phyloP scores from a whole-genome alignment of 176 grass and related monocot genomes.

The Oryza glumipatula region DNA sequence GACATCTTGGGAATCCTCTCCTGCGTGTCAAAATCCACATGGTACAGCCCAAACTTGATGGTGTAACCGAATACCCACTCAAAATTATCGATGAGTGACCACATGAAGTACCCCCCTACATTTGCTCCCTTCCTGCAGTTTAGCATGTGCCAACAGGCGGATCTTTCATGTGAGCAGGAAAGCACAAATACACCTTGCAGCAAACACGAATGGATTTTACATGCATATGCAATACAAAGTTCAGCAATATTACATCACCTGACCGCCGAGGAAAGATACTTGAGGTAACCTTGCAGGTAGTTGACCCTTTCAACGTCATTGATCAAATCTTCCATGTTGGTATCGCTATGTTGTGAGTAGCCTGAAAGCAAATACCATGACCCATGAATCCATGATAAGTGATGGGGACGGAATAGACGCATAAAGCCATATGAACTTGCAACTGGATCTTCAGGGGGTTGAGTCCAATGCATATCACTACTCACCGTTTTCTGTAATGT shows the following conservation, averaged over 20 bases:
- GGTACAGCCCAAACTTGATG: slow-evolving; percentile 50
- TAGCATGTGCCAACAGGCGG: too few species aligned
- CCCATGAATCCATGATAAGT: slow-evolving; percentile 3
- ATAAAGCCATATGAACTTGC: background rate
- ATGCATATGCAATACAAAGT: background rate
- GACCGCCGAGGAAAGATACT: slow-evolving; percentile 42
- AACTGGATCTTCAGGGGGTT: too few species aligned
- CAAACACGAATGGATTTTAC: too few species aligned
- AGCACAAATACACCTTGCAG: too few species aligned
- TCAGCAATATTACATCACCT: slow-evolving; percentile 29
- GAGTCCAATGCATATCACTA: background rate
- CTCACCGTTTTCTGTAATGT: slow-evolving; percentile 72
- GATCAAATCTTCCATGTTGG: slow-evolving; percentile 20
- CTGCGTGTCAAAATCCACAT: slow-evolving; percentile 54
- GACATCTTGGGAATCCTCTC: slow-evolving; percentile 54
- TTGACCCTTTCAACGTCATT: slow-evolving; percentile 46
- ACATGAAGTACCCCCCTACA: slow-evolving; percentile 62
- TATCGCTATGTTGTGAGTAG: slow-evolving; percentile 39
- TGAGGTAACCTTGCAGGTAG: slow-evolving; percentile 52
- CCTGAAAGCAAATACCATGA: slow-evolving; percentile 34
- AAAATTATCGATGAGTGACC: slow-evolving; percentile 67
- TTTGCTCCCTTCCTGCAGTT: slow-evolving; percentile 53
- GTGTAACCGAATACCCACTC: slow-evolving; percentile 57
- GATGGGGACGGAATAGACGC: background rate
- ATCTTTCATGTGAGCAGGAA: too few species aligned